phyloP scores from a whole-genome alignment of 73 alveolate species.

The Uronychia binucleata region DNA sequence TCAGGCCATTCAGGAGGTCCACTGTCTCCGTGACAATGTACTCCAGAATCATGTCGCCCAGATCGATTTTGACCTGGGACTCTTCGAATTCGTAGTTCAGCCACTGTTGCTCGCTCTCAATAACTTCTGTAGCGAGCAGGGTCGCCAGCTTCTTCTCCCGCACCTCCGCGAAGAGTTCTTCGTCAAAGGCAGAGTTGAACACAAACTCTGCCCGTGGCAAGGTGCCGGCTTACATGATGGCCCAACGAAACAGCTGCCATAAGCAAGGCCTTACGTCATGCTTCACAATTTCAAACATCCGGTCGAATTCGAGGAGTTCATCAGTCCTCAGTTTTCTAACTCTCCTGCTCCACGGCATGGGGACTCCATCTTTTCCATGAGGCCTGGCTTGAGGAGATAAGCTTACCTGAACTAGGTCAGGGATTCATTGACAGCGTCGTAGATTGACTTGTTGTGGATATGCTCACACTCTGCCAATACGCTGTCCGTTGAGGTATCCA shows the following conservation, averaged over 20 bases:
- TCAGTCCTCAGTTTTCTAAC: conserved; percentile 35
- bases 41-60: conserved; percentile 68
- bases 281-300: conserved; percentile 40
- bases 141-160: conserved; percentile 60
- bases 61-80: conserved; percentile 66
- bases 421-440: conserved; percentile 48
- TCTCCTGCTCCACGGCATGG: conserved; percentile 49
- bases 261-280: conserved; percentile 9
- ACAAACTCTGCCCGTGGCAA: conserved; percentile 45
- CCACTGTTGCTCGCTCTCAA: conserved; percentile 65
- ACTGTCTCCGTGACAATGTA: conserved; percentile 49
- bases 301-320: conserved; percentile 28
- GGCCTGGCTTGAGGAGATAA: too few species aligned
- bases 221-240: conserved; percentile 62
- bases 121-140: conserved; percentile 62
- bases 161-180: conserved; percentile 63
- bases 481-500: too few species aligned
- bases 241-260: conserved; percentile 37
- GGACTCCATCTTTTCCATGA: conserved; percentile 37
- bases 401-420: conserved; percentile 3
- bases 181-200: conserved; percentile 48
- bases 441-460: conserved; percentile 37
- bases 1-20: conserved; percentile 5
- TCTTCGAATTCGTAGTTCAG: conserved; percentile 71
- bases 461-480: conserved; percentile 23